Percentiles rank a stretch among this genome's conserved stretches.
These are phyloP conservation scores for Fusarium nurragi DNA, from an alignment of 2,329 filamentous ascomycete species.

Conservation along the genomic window DNA sequence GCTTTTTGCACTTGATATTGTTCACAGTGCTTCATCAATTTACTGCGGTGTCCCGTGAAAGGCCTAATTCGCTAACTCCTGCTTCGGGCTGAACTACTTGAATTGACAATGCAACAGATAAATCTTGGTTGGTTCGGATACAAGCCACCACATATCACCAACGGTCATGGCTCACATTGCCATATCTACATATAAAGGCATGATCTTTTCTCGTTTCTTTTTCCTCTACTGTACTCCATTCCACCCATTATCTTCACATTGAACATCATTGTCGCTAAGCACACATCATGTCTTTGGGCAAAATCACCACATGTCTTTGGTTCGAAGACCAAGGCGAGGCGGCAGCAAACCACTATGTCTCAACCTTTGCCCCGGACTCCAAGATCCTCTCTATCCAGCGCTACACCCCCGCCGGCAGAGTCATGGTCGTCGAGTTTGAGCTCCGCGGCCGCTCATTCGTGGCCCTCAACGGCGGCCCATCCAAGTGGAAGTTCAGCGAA, in stretches of 20 bases:
- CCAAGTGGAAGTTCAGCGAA: slow-evolving; percentile 51
- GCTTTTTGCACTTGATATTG: slow-evolving; percentile 11
- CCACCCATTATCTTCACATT: neutral
- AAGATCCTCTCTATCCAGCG: slow-evolving; percentile 48
- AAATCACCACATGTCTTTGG: slow-evolving; percentile 53
- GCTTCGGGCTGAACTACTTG: neutral
- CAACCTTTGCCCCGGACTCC: slow-evolving; percentile 52
- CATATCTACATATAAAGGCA: neutral
- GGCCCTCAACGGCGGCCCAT: slow-evolving; percentile 56
- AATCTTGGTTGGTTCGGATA: neutral
- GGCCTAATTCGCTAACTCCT: neutral
- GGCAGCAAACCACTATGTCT: slow-evolving; percentile 54
- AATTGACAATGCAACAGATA: neutral
- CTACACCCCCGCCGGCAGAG: slow-evolving; percentile 46
- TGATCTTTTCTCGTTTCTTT: neutral
- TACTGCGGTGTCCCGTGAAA: slow-evolving; percentile 8
- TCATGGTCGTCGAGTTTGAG: slow-evolving; percentile 52
- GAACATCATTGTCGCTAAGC: neutral
- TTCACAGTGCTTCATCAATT: slow-evolving; percentile 24
- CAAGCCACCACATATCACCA: neutral
- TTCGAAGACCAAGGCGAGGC: slow-evolving; percentile 54
- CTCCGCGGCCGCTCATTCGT: slow-evolving; percentile 53
- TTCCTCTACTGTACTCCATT: neutral
- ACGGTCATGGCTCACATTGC: neutral
- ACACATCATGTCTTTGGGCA: slow-evolving; percentile 32